Evolutionary conservation across 441 rosid genomes (phyloP), one percentile per base, ranked within the genome.

Genomic region (Isatis lusitanica): DNA sequence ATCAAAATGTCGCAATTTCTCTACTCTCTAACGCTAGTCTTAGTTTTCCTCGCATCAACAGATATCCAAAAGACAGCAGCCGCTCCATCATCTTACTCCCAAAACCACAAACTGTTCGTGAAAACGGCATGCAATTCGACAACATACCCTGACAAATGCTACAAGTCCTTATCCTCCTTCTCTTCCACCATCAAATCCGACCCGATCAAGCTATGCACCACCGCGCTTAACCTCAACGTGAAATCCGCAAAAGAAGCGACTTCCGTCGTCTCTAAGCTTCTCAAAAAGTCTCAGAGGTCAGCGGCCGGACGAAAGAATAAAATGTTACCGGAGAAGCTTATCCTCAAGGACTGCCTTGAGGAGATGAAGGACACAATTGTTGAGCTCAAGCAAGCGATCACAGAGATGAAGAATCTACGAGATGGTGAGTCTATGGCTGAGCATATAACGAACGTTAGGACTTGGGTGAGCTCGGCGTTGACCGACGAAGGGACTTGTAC

Each of bases 401-500:
- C 47, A 11, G 81, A 74, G 63, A 52, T 87, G 83, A 78, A 78
- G 70, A 62, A 0, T 28, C 15, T 78, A 9, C 6, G 21, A 46
- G 75, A 80, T 10, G 67, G 68, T 11, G 75, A 38, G 3, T 36
- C 81, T 3, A 4, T 70, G 33, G 52, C 42, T 53, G 74, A 78
- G 66, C 84, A 81, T 21, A 66, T 87, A 43, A 59, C 58, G 4
- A 81, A 84, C 60, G 74, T 88, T 33, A 75, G 82, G 83, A 91
- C 90, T 0, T 93, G 88, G 85, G 75, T 86, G 15, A 89, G 95
- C 75, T 81, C 88, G 0, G 92, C 90, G 4, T 70, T 89, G 51
- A 90, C 98, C 0, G 84, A 90, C 51, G 89, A 89, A 61, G 78
- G 70, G 9, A 87, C 94, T 5, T 93, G 98, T 75, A 80, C 83